Base-by-base conservation (phyloP, 2,329 filamentous ascomycete species). In the Albifimbria verrucaria region DNA sequence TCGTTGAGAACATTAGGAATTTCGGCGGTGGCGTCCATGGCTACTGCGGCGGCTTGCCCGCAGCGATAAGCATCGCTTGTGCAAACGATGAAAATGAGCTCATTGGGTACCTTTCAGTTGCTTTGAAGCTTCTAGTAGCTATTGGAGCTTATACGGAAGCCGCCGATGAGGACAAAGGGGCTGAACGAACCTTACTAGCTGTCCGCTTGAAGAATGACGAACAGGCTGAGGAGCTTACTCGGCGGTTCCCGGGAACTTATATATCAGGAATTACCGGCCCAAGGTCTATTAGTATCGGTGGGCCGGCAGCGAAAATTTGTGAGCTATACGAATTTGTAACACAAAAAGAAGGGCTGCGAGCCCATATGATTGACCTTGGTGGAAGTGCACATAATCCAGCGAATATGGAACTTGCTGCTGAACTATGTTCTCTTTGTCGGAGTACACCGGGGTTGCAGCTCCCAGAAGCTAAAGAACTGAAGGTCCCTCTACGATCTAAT, bases 381-480 rank as follows among this genome's bases (percentile, higher is more conserved):
- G 48, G 48, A 6, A 50, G 42, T 10, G 48, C 42, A 5, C 48
- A 50, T 21, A 50, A 50, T 18, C 48, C 48, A 22, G 48, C 41
- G 25, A 50, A 50, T 18, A 20, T 15, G 10, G 10, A 43, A 20
- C 21, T 50, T 15, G 48, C 48, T 6, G 20, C 11, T 4, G 48
- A 50, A 12, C 48, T 50, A 5, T 41, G 28, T 20, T 18, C 7
- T 17, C 5, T 50, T 6, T 50, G 48, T 18, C 18, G 20, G 10
- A n/a, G 28, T 6, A 4, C 9, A 7, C 4, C n/a, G 7, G 4
- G 9, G 4, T 25, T 50, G 18, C 28, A 23, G 21, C 32, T 50
- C 10, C 48, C 48, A 42, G 22, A n/a, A 7, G 18, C 28, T 6
- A 6, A 11, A 10, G n/a, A 50, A 15, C 48, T 50, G 9, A n/a